phyloP scores from a whole-genome alignment of 1,284 basidiomycete species.

The Ceratobasidium sp. region DNA sequence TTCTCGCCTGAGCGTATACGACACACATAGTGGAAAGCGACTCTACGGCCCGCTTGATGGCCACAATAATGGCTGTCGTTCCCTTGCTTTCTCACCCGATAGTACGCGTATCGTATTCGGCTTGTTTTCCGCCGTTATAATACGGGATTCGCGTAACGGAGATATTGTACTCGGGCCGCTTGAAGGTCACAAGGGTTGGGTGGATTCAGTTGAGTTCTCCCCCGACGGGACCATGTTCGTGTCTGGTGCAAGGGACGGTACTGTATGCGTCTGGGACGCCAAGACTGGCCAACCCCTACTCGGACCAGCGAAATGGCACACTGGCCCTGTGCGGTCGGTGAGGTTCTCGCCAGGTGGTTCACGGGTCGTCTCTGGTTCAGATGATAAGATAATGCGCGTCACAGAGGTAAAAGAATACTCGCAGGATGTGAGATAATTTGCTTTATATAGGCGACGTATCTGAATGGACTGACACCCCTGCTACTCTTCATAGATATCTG shows the following conservation, averaged over 20 bases:
- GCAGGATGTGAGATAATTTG: too few relatives aligned
- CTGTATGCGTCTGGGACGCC: background rate
- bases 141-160: background rate
- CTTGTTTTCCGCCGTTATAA: background rate
- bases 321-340: background rate
- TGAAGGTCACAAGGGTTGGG: background rate
- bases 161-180: background rate
- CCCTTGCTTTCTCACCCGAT: constrained; percentile 4
- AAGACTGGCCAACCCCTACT: background rate
- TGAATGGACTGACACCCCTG: too few relatives aligned
- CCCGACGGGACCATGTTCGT: background rate
- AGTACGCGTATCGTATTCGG: background rate
- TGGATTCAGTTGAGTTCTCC: background rate
- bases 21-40: constrained; percentile 12
- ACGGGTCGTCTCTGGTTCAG: background rate
- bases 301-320: background rate
- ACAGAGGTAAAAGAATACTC: too few relatives aligned
- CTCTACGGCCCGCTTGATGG: background rate
- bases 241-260: background rate
- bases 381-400: background rate
- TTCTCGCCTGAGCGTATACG: constrained; percentile 12
- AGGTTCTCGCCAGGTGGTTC: background rate
- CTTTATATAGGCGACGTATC: too few relatives aligned
- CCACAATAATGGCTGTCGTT: background rate
- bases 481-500: too few relatives aligned